phyloP scores from a whole-genome alignment of 192 early-diverging fungal genomes.

The Coemansia asiatica region DNA sequence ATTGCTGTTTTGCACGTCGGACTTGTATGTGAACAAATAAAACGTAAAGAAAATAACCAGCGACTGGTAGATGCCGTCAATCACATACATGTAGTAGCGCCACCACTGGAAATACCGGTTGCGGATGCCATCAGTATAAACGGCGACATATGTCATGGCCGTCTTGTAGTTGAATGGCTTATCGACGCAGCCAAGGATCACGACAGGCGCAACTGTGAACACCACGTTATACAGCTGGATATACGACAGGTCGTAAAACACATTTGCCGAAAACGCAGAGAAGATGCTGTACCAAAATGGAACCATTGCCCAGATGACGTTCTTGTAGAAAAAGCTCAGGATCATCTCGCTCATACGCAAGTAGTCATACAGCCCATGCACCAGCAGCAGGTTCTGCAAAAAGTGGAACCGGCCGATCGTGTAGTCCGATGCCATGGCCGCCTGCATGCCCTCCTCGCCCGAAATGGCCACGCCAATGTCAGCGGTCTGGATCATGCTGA shows the following conservation, averaged over 20 bases:
- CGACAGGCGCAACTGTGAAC: constrained; percentile 67
- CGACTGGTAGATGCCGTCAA: constrained; percentile 93
- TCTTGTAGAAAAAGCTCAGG: constrained; percentile 96
- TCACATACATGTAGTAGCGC: constrained; percentile 83
- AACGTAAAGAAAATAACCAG: constrained; percentile 81
- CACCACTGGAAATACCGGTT: constrained; percentile 79
- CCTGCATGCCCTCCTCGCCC: constrained; percentile 85
- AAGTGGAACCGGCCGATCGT: constrained; percentile 90
- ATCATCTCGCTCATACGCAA: constrained; percentile 87
- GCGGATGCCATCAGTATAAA: constrained; percentile 84
- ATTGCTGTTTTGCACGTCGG: constrained; percentile 51
- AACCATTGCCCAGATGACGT: constrained; percentile 88
- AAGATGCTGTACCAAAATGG: constrained; percentile 95
- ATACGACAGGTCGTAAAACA: constrained; percentile 93
- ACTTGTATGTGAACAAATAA: constrained; percentile 60
- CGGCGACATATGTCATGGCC: constrained; percentile 58
- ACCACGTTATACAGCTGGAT: constrained; percentile 85
- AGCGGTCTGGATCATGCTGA: constrained; percentile 96
- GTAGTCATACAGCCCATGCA: constrained; percentile 93
- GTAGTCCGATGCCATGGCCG: constrained; percentile 94
- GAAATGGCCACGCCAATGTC: constrained; percentile 80
- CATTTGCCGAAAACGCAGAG: constrained; percentile 85
- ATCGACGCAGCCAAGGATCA: constrained; percentile 60
- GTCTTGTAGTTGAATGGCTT: constrained; percentile 53
- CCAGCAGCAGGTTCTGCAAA: constrained; percentile 79